Percentiles rank a stretch among this genome's conserved stretches.
Evolutionary conservation across 495 filamentous ascomycete species (phyloP).

Genomic region (Xylaria venustula): DNA sequence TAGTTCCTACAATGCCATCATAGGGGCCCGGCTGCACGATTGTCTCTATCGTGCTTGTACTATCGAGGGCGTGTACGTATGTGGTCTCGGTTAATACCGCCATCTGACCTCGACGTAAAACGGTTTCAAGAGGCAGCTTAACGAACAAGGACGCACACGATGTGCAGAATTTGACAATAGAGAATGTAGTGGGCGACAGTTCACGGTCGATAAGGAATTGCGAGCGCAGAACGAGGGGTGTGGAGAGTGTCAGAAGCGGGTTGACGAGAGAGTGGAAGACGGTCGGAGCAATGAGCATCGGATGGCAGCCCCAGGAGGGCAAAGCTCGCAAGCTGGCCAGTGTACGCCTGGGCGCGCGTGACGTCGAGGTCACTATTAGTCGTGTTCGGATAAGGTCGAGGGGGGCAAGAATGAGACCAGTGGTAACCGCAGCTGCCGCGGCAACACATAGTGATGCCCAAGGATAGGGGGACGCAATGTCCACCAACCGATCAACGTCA

Average conservation of each 20-base stretch:
- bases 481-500: slow-evolving; percentile 48
- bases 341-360: slow-evolving; percentile 68
- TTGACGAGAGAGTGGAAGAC: slow-evolving; percentile 81
- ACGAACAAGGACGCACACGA: slow-evolving; percentile 77
- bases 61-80: slow-evolving; percentile 44
- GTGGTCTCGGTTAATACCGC: slow-evolving; percentile 49
- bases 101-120: slow-evolving; percentile 83
- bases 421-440: slow-evolving; percentile 75
- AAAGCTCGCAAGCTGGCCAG: slow-evolving; percentile 71
- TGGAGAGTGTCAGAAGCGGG: slow-evolving; percentile 72
- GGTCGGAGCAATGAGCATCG: slow-evolving; percentile 73
- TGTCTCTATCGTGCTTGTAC: slow-evolving; percentile 55
- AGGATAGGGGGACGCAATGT: slow-evolving; percentile 69
- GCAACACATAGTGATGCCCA: slow-evolving; percentile 73
- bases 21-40: slow-evolving; percentile 75
- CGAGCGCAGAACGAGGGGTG: slow-evolving; percentile 76
- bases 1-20: slow-evolving; percentile 77
- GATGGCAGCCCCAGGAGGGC: slow-evolving; percentile 71
- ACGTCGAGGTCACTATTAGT: slow-evolving; percentile 79
- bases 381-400: slow-evolving; percentile 88
- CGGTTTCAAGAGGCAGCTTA: slow-evolving; percentile 86
- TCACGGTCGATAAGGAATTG: slow-evolving; percentile 78
- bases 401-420: slow-evolving; percentile 77
- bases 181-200: slow-evolving; percentile 75
- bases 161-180: slow-evolving; percentile 71